Percentiles rank a stretch among this genome's conserved stretches.
phyloP scores from a whole-genome alignment of 2,329 filamentous ascomycete species.

The Pyrenophora seminiperda region DNA sequence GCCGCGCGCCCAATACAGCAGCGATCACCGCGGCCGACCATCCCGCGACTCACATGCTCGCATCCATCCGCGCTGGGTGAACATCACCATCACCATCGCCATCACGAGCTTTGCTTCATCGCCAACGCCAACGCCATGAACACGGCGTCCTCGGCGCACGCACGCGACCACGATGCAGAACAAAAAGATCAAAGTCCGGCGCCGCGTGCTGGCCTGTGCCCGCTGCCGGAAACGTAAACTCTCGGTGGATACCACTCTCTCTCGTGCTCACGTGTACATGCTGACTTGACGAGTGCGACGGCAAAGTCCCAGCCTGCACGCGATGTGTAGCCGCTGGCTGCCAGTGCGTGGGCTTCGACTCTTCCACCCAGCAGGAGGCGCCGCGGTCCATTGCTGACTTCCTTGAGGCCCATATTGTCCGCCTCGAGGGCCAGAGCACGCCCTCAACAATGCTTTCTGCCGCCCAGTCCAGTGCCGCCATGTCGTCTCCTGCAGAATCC shows the following conservation, averaged over 20 bases:
- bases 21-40: constrained; percentile 20
- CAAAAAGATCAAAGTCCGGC: constrained; percentile 42
- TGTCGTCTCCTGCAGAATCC: constrained; percentile 37
- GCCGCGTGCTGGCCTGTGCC: constrained; percentile 44
- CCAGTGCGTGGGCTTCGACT: constrained; percentile 44
- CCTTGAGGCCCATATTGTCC: constrained; percentile 41
- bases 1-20: constrained; percentile 15
- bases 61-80: constrained; percentile 13
- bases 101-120: constrained; percentile 10
- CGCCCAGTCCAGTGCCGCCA: constrained; percentile 18
- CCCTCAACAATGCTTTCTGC: constrained; percentile 22
- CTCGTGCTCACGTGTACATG: constrained; percentile 1
- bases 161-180: constrained; percentile 36
- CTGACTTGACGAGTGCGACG: constrained; percentile 37
- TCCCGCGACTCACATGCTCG: constrained; percentile 13
- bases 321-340: constrained; percentile 41
- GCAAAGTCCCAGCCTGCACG: constrained; percentile 43
- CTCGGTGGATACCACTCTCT: constrained; percentile 29
- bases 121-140: constrained; percentile 31
- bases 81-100: constrained; percentile 16
- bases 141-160: constrained; percentile 19
- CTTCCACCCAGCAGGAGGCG: constrained; percentile 40
- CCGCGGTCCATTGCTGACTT: constrained; percentile 43
- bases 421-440: constrained; percentile 27
- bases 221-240: constrained; percentile 46